phyloP scores from a whole-genome alignment of 2,329 filamentous ascomycete species.

The Hypomyces perniciosus region DNA sequence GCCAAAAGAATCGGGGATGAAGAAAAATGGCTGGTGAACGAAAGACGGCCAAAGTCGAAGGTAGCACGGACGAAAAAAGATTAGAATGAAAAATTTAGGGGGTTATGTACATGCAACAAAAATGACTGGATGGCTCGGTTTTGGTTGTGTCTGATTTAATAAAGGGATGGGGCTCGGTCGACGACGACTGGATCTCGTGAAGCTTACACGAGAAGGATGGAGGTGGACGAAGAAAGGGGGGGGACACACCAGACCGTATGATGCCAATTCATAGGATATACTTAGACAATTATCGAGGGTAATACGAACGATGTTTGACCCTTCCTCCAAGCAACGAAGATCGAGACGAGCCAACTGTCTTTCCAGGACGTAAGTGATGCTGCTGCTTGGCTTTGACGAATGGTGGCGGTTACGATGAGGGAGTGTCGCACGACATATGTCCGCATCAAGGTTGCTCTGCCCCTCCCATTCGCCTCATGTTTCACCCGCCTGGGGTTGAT shows the following conservation, averaged over 20 bases:
- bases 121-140: background rate
- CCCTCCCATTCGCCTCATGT: slow-evolving; percentile 1
- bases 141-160: too few species aligned
- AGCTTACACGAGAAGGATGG: background rate
- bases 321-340: background rate
- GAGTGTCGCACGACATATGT: slow-evolving; percentile 4
- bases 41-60: background rate
- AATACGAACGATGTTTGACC: background rate
- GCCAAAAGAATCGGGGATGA: too few species aligned
- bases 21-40: too few species aligned
- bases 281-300: background rate
- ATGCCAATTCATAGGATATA: background rate
- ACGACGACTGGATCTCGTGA: too few species aligned
- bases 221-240: background rate
- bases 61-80: background rate
- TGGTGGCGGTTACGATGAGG: background rate
- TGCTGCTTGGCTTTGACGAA: background rate
- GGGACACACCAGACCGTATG: background rate
- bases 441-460: slow-evolving; percentile 1
- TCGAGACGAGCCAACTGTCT: too few species aligned
- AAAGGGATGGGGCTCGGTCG: background rate
- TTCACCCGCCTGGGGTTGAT: slow-evolving; percentile 9
- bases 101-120: background rate
- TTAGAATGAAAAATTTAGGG: background rate
- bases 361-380: background rate